phyloP scores from a whole-genome alignment of 805 yeast species.

The Brettanomyces custersianus region DNA sequence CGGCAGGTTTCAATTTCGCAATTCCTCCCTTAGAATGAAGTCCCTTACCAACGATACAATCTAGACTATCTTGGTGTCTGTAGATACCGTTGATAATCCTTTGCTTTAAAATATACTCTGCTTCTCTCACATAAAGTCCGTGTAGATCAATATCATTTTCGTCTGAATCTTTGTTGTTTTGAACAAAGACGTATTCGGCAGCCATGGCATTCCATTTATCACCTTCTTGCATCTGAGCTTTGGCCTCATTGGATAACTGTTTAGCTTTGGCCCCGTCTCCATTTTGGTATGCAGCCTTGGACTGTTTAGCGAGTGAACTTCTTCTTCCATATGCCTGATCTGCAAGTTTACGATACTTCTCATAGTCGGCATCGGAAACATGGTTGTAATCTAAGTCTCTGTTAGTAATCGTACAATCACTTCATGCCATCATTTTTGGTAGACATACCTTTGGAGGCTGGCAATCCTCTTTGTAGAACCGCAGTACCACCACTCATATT shows the following conservation, averaged over 20 bases:
- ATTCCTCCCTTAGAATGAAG: conserved; percentile 72
- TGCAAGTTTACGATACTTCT: conserved; percentile 56
- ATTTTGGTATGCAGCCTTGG: conserved; percentile 66
- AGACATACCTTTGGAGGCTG: too few relatives aligned
- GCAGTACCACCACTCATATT: background rate
- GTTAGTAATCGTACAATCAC: too few relatives aligned
- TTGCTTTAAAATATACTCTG: conserved; percentile 63
- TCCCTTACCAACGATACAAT: conserved; percentile 92
- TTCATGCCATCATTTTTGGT: too few relatives aligned
- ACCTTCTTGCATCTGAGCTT: conserved; percentile 48
- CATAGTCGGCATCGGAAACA: conserved; percentile 59
- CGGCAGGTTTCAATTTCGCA: conserved; percentile 85
- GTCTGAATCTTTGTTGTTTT: conserved; percentile 81
- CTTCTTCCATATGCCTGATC: conserved; percentile 53
- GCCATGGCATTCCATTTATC: conserved; percentile 71
- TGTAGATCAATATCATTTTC: conserved; percentile 87
- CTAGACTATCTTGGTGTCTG: conserved; percentile 50
- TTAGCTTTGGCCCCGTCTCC: conserved; percentile 75
- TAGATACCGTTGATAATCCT: conserved; percentile 61
- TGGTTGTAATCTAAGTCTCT: conserved; percentile 52
- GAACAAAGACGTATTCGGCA: conserved; percentile 81
- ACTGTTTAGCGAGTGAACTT: conserved; percentile 46
- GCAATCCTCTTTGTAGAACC: too few relatives aligned
- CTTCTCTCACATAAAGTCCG: conserved; percentile 86
- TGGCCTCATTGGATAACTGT: conserved; percentile 60